Conservation (phyloP, 2,329 filamentous ascomycete genomes). For the Elsinoe necatrix region DNA sequence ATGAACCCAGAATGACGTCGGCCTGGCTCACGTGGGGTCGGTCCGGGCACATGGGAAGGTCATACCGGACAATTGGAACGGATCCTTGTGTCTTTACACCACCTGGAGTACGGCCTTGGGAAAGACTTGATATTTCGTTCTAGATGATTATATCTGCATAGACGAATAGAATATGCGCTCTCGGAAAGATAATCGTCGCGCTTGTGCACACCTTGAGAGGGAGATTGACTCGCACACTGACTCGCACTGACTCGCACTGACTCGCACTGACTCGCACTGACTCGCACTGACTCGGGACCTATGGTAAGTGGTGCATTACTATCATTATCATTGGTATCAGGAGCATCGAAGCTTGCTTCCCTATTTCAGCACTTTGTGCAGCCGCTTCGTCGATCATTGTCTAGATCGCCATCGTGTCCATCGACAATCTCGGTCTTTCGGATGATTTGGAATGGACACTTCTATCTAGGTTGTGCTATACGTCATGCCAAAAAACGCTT, state of each 20-base stretch:
- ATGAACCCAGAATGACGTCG: constrained; percentile 8
- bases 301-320: too few relatives aligned
- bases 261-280: too few relatives aligned
- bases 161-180: too few relatives aligned
- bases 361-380: neutral
- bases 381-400: neutral
- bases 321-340: neutral
- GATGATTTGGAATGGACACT: neutral
- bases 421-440: neutral
- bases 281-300: too few relatives aligned
- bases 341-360: neutral
- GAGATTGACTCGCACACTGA: too few relatives aligned
- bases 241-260: too few relatives aligned
- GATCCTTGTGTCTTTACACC: neutral
- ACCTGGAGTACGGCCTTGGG: too few relatives aligned
- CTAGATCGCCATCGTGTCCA: neutral
- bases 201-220: too few relatives aligned
- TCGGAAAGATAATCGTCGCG: too few relatives aligned
- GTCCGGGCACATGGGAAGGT: neutral
- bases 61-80: neutral
- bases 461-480: neutral
- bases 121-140: too few relatives aligned
- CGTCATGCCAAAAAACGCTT: neutral
- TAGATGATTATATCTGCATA: too few relatives aligned
- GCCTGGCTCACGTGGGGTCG: constrained; percentile 2